phyloP scores from a whole-genome alignment of 163 green algal genomes.

The Volvox carteri region DNA sequence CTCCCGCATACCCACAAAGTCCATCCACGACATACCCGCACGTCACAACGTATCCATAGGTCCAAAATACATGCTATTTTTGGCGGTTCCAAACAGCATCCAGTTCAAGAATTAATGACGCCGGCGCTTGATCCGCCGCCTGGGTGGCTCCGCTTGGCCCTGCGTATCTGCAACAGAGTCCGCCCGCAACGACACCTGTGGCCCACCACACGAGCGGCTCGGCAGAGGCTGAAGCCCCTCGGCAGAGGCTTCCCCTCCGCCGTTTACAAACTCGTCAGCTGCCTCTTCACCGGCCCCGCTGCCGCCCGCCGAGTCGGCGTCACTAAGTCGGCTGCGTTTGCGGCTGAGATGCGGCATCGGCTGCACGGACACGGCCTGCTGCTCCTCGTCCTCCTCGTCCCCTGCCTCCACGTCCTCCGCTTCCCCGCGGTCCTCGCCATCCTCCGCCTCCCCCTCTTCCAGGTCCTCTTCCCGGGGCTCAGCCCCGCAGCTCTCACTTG shows the following conservation, averaged over 20 bases:
- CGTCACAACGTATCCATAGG: no score
- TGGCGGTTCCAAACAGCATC: no score
- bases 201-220: neutral
- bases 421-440: neutral
- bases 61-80: no score
- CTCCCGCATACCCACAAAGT: no score
- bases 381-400: neutral
- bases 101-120: no score
- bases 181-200: neutral
- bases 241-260: neutral
- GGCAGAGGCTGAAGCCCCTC: neutral
- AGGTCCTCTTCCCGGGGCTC: neutral
- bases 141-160: constrained; percentile 27
- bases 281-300: neutral
- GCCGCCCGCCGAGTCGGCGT: neutral
- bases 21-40: no score
- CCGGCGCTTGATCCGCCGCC: constrained; percentile 10
- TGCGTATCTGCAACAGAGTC: constrained; percentile 14
- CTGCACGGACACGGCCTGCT: constrained; percentile 9
- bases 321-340: constrained; percentile 3
- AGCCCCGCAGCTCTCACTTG: neutral
- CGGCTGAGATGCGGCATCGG: neutral
- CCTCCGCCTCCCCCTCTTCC: neutral
- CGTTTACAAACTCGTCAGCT: neutral
- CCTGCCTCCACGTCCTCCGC: neutral